Percentiles rank a stretch among this genome's conserved stretches.
phyloP scores from a whole-genome alignment of 2,329 filamentous ascomycete species.

The Magnaporthiopsis incrustans region DNA sequence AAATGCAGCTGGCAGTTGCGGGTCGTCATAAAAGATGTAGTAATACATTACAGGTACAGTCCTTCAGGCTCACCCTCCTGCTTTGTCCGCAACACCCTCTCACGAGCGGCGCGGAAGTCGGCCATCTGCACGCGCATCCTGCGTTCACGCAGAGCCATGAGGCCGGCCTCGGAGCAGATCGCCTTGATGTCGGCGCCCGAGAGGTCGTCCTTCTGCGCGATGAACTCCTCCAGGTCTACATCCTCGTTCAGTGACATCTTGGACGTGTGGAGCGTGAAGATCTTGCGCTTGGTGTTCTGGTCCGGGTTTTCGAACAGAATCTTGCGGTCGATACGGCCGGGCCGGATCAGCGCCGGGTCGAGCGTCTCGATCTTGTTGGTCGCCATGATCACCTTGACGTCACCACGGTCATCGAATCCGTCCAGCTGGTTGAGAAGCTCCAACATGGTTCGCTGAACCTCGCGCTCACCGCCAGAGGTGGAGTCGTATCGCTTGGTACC shows the following conservation, averaged over 20 bases:
- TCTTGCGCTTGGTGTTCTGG: constrained; percentile 94
- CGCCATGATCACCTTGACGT: constrained; percentile 99
- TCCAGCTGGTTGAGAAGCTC: constrained; percentile 97
- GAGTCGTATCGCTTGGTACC: constrained; percentile 98
- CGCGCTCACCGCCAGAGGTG: constrained; percentile 90
- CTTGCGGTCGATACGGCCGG: constrained; percentile 97
- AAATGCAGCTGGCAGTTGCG: neutral
- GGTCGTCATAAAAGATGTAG: neutral
- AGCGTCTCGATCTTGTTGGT: constrained; percentile 99
- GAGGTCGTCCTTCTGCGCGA: constrained; percentile 95
- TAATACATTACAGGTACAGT: constrained; percentile 76
- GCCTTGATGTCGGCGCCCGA: constrained; percentile 98
- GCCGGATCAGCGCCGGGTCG: constrained; percentile 90
- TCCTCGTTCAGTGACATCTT: constrained; percentile 97
- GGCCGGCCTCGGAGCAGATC: constrained; percentile 93
- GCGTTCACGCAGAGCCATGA: constrained; percentile 88
- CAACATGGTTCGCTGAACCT: constrained; percentile 97
- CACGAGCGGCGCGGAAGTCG: constrained; percentile 86
- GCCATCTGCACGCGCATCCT: constrained; percentile 99
- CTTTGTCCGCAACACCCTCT: constrained; percentile 96
- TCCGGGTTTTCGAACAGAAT: constrained; percentile 65
- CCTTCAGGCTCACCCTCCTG: constrained; percentile 97
- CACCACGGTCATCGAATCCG: constrained; percentile 95
- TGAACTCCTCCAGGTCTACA: constrained; percentile 98
- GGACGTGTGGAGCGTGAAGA: constrained; percentile 94